Evolutionary conservation across 2,329 filamentous ascomycete species (phyloP), one percentile per base, ranked within the genome.

Genomic region (Didymella lethalis): DNA sequence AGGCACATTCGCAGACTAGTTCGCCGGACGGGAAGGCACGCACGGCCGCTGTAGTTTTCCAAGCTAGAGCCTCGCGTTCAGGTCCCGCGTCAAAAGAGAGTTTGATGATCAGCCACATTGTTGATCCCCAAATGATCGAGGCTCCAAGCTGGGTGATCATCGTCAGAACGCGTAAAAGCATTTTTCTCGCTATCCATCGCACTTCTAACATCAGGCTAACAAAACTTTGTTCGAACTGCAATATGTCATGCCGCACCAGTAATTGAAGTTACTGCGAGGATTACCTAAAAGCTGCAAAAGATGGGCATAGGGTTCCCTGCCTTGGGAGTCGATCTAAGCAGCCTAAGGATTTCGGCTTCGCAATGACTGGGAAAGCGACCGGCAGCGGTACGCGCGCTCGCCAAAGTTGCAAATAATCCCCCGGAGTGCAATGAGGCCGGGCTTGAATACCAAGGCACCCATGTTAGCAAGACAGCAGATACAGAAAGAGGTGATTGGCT

Each of bases 21-120:
- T 43, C 45, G 47, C 34, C 56, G 46, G 46, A 54, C 50, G 46
- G 56, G 46, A 54, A 49, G 46, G 50, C 46, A 46, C 43, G 23
- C 32, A 36, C 32, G 50, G 43, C 31, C 51, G 34, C 23, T 54
- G 16, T 20, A 25, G 29, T 16, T 41, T 16, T 7, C 18, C n/a
- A 59, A 54, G 47, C 40, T 50, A 51, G 34, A 43, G 46, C 46
- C 34, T 36, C 7, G 26, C 26, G 47, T 54, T 54, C 51, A 26
- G 34, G 26, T 16, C 29, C 14, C 34, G 40, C 50, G 49, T 49
- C 46, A 59, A 34, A 32, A 23, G 49, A 54, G 53, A 16, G 56
- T 54, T 54, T 59, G 32, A 41, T 43, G 32, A 32, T 25, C 49
- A 54, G 45, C 49, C 40, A 41, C 46, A 41, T n/a, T 40, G 45